Evolutionary conservation across 345 rosid species (phyloP).

Genomic region (Hibiscus tridactylites): DNA sequence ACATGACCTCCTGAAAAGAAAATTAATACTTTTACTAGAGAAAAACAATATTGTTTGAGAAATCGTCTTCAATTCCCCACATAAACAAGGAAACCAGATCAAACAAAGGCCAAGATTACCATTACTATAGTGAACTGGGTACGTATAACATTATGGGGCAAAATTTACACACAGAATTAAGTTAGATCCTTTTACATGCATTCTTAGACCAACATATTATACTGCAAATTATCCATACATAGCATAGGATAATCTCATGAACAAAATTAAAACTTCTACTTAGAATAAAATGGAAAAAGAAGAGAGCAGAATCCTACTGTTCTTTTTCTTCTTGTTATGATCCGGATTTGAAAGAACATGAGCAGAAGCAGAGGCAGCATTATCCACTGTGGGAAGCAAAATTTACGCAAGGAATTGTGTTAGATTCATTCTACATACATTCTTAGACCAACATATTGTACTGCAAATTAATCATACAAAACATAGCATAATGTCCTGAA

Average conservation of each 20-base stretch:
- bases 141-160: background rate
- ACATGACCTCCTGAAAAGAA: background rate
- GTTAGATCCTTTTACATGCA: background rate
- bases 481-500: no score
- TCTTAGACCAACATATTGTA: no score
- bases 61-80: background rate
- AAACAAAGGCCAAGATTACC: background rate
- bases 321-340: background rate
- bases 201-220: background rate
- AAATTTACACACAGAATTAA: background rate
- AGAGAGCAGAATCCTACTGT: background rate
- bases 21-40: background rate
- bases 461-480: no score
- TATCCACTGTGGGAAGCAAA: background rate
- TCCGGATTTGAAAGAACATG: background rate
- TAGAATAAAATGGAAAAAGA: background rate
- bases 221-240: background rate
- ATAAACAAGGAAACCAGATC: background rate
- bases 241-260: background rate
- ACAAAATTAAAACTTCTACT: background rate
- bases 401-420: no score
- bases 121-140: background rate
- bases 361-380: background rate
- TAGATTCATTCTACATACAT: no score
- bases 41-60: background rate